A percentile compares a stretch with the other conserved stretches of the same genome.
These are phyloP conservation scores for Mycena olivaceomarginata DNA, from an alignment of 768 basidiomycete species.

Conservation along the genomic window DNA sequence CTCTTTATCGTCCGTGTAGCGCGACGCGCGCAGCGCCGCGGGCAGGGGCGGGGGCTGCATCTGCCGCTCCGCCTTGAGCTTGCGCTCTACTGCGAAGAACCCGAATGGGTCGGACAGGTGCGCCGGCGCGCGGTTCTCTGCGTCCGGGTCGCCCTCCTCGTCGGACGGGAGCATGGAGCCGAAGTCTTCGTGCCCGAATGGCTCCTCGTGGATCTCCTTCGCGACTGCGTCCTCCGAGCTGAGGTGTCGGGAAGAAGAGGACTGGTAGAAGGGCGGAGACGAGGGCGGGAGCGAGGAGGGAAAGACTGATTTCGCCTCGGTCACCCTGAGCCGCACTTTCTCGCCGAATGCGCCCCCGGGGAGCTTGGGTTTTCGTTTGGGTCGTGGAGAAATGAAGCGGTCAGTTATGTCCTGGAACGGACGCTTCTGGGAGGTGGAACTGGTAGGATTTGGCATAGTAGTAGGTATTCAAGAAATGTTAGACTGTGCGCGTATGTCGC, in stretches of 20 bases:
- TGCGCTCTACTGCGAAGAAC: conserved; percentile 72
- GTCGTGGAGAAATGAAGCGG: conserved; percentile 19
- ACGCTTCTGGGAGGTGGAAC: conserved; percentile 23
- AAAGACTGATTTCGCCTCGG: conserved; percentile 14
- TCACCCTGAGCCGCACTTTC: conserved; percentile 33
- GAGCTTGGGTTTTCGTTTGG: conserved; percentile 36
- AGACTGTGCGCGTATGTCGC: background rate
- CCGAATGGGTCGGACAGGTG: conserved; percentile 73
- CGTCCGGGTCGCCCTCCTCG: conserved; percentile 41
- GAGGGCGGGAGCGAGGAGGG: conserved; percentile 45
- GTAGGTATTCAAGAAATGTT: conserved; percentile 38
- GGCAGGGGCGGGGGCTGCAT: conserved; percentile 42
- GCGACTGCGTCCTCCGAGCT: conserved; percentile 30
- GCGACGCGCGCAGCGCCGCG: conserved; percentile 46
- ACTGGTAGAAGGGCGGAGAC: conserved; percentile 35
- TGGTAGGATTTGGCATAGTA: conserved; percentile 30
- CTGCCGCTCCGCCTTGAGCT: conserved; percentile 65
- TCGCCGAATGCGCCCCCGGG: conserved; percentile 40
- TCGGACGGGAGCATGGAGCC: conserved; percentile 23
- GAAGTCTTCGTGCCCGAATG: conserved; percentile 23
- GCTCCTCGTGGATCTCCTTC: conserved; percentile 21
- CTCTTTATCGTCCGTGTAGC: conserved; percentile 38
- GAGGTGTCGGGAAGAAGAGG: conserved; percentile 27
- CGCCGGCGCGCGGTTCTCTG: conserved; percentile 39
- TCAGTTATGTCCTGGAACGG: conserved; percentile 37